These are phyloP conservation scores for Coemansia sp. DNA, from an alignment of 192 early-diverging fungal species.

Conservation along the genomic window DNA sequence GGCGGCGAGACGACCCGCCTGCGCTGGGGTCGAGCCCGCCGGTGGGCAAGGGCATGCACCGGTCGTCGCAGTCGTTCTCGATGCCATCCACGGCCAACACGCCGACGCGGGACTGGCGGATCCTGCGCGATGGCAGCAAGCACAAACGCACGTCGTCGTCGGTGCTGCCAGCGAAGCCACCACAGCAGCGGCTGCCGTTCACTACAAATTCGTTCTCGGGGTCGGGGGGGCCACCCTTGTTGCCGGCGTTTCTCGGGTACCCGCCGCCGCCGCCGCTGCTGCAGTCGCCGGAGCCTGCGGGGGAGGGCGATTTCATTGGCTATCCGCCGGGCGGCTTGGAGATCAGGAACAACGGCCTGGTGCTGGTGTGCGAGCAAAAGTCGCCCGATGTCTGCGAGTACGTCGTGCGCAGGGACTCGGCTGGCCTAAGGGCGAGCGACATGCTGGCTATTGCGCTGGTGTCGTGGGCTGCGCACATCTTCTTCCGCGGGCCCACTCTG, in stretches of 20 bases:
- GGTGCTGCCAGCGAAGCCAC: slow-evolving; percentile 18
- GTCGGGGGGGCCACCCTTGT: neutral
- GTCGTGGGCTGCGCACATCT: slow-evolving; percentile 47
- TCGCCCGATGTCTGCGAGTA: slow-evolving; percentile 49
- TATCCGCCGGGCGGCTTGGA: slow-evolving; percentile 50
- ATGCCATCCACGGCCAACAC: slow-evolving; percentile 11
- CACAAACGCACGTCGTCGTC: slow-evolving; percentile 50
- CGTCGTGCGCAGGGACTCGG: slow-evolving; percentile 29
- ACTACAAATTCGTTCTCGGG: slow-evolving; percentile 18
- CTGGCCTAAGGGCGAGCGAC: slow-evolving; percentile 24
- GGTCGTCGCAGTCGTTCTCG: slow-evolving; percentile 48
- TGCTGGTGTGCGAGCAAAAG: slow-evolving; percentile 44
- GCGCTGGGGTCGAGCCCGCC: neutral
- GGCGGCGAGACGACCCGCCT: slow-evolving; percentile 20
- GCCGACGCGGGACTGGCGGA: slow-evolving; percentile 31
- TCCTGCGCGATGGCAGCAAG: slow-evolving; percentile 17
- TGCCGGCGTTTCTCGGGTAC: neutral
- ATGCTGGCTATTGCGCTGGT: slow-evolving; percentile 41
- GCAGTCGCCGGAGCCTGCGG: neutral
- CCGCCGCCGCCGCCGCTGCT: neutral
- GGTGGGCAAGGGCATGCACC: slow-evolving; percentile 1
- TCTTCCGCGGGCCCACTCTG: slow-evolving; percentile 35
- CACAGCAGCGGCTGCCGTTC: slow-evolving; percentile 18
- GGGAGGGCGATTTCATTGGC: slow-evolving; percentile 30
- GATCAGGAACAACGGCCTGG: slow-evolving; percentile 26